Evolutionary conservation across 805 yeast genomes (phyloP).

Genomic region (Saccharomycopsis sp.): DNA sequence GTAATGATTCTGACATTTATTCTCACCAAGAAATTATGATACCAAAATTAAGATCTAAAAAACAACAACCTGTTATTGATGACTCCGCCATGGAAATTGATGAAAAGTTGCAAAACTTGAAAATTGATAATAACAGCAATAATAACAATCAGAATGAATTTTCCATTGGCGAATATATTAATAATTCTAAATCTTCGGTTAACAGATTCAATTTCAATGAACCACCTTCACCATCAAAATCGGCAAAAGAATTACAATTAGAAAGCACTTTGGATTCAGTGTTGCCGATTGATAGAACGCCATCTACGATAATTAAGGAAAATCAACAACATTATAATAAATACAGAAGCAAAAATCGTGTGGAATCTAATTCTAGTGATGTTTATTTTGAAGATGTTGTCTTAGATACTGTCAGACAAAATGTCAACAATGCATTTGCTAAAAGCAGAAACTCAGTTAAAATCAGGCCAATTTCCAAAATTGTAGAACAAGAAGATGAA

Average conservation of each 20-base stretch:
- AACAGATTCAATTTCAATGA: slow-evolving; percentile 7
- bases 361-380: slow-evolving; percentile 11
- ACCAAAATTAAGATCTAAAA: slow-evolving; percentile 14
- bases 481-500: slow-evolving; percentile 2
- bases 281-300: slow-evolving; percentile 20
- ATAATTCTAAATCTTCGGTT: slow-evolving; percentile 12
- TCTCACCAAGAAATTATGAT: slow-evolving; percentile 1
- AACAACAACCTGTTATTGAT: slow-evolving; percentile 1
- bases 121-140: slow-evolving; percentile 3
- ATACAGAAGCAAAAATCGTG: slow-evolving; percentile 4
- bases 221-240: neutral
- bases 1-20: slow-evolving; percentile 5
- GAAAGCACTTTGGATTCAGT: slow-evolving; percentile 19
- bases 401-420: slow-evolving; percentile 18
- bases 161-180: slow-evolving; percentile 7
- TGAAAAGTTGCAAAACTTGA: slow-evolving; percentile 11
- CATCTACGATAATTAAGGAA: slow-evolving; percentile 20
- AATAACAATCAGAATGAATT: too few relatives aligned
- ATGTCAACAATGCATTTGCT: slow-evolving; percentile 14
- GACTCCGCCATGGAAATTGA: slow-evolving; percentile 11
- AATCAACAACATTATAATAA: slow-evolving; percentile 11
- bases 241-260: slow-evolving; percentile 6
- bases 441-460: slow-evolving; percentile 2
- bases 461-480: neutral
- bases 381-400: slow-evolving; percentile 20